Evolutionary conservation across 345 rosid species (phyloP), one percentile per base, ranked within the genome.

Genomic region (Populus pruinosa): DNA sequence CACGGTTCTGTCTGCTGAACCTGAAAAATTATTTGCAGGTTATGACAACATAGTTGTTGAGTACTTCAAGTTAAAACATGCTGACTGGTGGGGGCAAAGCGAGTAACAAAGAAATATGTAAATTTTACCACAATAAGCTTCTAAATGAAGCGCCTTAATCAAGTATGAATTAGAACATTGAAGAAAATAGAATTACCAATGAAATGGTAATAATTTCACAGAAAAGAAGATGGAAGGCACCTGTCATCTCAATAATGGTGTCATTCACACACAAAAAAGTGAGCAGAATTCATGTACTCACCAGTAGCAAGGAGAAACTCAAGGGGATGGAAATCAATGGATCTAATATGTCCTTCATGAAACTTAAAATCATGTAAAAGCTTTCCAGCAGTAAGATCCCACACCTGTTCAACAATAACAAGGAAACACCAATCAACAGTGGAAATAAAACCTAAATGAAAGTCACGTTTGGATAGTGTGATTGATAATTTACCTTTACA

Each of bases 331-430:
- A 96, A 96, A 80, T 92, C 97, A 71, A 96, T 76, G 23, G 97
- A 91, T 76, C 88, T 87, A 76, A 96, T 87, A 77, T 87, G 88
- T 73, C 97, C 96, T 83, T 96, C 99, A 77, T 92, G 98, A 83
- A 88, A 90, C 81, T 92, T 94, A 82, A 94, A 96, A 77, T 96
- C 99, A 82, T 96, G 96, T 83, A 96, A 85, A 80, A 89, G 94
- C 87, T 96, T 96, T 86, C 99, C 99, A 76, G 99, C 97, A 44
- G 98, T 96, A 79, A 96, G 92, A 88, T 96, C 98, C 96, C 96
- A 91, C 73, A 90, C 89, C 96, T 91, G 78, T 66, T 71, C 50
- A 49, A 75, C 20, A 27, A 69, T 23, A 65, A 80, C 49, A 62
- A 23, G 27, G 55, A 50, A 77, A 49, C 31, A 61, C 21, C 21